These are phyloP conservation scores for Ophiocordyceps camponoti-saundersi DNA, from an alignment of 2,329 filamentous ascomycete species.

Conservation along the genomic window DNA sequence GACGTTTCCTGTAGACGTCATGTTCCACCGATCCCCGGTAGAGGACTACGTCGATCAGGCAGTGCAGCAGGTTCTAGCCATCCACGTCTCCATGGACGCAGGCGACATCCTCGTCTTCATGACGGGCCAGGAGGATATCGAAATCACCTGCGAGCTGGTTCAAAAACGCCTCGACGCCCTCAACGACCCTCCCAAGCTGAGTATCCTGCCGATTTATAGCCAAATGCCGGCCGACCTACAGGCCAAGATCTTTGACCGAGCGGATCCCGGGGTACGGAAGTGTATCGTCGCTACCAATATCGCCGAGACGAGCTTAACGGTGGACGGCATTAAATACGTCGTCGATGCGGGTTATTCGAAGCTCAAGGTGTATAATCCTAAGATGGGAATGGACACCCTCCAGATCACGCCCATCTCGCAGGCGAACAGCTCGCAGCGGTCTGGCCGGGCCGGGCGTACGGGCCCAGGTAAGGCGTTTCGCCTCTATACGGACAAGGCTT, in stretches of 20 bases:
- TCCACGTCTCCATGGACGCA: conserved; percentile 82
- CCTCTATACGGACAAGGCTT: conserved; percentile 87
- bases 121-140: conserved; percentile 95
- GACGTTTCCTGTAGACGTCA: conserved; percentile 87
- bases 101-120: conserved; percentile 95
- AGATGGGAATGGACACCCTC: conserved; percentile 92
- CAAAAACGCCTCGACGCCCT: conserved; percentile 93
- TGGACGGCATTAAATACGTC: conserved; percentile 95
- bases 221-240: conserved; percentile 88
- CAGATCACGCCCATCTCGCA: conserved; percentile 94
- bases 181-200: conserved; percentile 75
- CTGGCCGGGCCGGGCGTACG: conserved; percentile 82
- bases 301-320: conserved; percentile 93
- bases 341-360: conserved; percentile 98
- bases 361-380: conserved; percentile 91
- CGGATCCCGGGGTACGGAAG: conserved; percentile 71
- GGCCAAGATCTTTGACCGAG: conserved; percentile 84
- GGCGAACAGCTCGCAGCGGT: conserved; percentile 87
- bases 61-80: conserved; percentile 95
- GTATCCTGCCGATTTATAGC: conserved; percentile 89
- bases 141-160: conserved; percentile 82
- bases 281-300: conserved; percentile 98
- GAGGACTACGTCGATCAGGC: conserved; percentile 90
- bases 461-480: conserved; percentile 93
- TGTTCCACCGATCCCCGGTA: conserved; percentile 90